Evolutionary conservation across 2,329 filamentous ascomycete genomes (phyloP), one percentile per base, ranked within the genome.

Genomic region (Venturia pyrina): DNA sequence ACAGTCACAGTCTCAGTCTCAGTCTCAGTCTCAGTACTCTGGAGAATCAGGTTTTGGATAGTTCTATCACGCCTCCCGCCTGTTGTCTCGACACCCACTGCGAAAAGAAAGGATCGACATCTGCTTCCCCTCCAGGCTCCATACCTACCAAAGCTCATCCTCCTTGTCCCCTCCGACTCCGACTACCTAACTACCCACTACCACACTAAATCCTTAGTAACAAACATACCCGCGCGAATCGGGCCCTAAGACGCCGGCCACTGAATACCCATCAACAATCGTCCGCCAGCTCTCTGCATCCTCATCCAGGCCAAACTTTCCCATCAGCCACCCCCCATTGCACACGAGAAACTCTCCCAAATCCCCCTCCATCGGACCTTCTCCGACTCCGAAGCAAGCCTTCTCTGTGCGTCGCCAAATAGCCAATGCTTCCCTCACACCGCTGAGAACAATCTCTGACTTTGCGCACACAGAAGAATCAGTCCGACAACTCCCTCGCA

Each of bases 151-250:
- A 28, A 53, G 10, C 48, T 34, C 53, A 32, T 19, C 32, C 28
- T 37, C 17, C 32, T 56, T 21, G 24, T n/a, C 13, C 17, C 28
- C 41, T 13, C 41, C 41, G 41, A 17, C 53, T 37, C 6, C 53
- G 37, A 24, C 53, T 17, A 59, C 32, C 13, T 13, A 13, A 37
- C 19, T 24, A 53, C 21, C 48, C 48, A 28, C 21, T 15, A 24
- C 53, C 53, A 59, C 53, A 59, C 53, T 59, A 59, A 59, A 59
- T 59, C 32, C 11, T 59, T 59, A 59, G 32, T n/a, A 59, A 17
- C 53, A n/a, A 17, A 37, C 28, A 28, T 28, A 28, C 13, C 53
- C 53, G 53, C 28, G 53, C 53, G 28, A 59, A 59, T 59, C 53
- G 28, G 53, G 53, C 53, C 53, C n/a, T 59, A 37, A 37, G 32